Conservation (phyloP, 306 rosid species). For the Herpetospermum pedunculosum region DNA sequence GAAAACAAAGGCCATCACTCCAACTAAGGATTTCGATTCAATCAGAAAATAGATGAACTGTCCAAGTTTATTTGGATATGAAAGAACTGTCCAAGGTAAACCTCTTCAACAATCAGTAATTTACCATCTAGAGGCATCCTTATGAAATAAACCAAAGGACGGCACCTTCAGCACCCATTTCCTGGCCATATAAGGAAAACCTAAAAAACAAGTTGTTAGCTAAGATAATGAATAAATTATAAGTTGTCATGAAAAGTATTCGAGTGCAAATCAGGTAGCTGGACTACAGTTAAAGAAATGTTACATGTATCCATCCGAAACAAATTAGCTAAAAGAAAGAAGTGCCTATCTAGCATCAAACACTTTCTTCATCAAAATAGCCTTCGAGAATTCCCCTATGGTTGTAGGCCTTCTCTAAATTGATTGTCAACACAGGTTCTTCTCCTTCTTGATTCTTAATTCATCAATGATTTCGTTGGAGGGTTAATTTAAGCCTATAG, state of each 20-base stretch:
- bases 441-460: not conserved
- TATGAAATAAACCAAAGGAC: slow-evolving; percentile 47
- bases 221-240: slow-evolving; percentile 14
- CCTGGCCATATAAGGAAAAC: slow-evolving; percentile 32
- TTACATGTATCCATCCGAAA: not conserved
- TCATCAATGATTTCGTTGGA: not conserved
- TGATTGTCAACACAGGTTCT: no score
- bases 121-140: slow-evolving; percentile 62
- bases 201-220: slow-evolving; percentile 35
- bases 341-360: not conserved
- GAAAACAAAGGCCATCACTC: not conserved
- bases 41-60: slow-evolving; percentile 16
- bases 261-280: slow-evolving; percentile 12
- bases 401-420: no score
- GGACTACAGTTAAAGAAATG: slow-evolving; percentile 10
- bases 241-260: slow-evolving; percentile 12
- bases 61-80: not conserved
- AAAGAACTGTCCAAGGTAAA: slow-evolving; percentile 2
- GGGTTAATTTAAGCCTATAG: not conserved
- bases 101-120: slow-evolving; percentile 29
- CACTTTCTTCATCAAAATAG: no score
- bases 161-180: slow-evolving; percentile 44
- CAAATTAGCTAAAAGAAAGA: not conserved
- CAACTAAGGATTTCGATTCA: slow-evolving; percentile 19
- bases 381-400: no score